A percentile compares a stretch with the other conserved stretches of the same genome.
These are phyloP conservation scores for Ilyonectria robusta DNA, from an alignment of 2,329 filamentous ascomycete species.

Conservation along the genomic window DNA sequence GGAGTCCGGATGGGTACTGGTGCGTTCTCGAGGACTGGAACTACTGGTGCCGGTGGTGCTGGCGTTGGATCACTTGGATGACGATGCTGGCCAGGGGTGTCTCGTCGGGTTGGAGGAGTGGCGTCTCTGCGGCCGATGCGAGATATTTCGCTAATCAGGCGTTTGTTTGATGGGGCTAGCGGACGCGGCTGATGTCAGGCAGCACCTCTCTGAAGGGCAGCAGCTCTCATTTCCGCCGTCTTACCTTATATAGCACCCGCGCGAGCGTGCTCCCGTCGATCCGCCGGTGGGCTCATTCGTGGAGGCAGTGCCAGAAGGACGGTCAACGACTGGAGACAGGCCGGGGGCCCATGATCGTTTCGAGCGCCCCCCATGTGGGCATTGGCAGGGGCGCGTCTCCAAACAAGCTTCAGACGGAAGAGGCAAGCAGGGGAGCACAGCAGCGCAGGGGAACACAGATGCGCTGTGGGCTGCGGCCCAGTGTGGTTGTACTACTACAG, in stretches of 20 bases:
- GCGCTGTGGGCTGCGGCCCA: not conserved
- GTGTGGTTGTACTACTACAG: not conserved
- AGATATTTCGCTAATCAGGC: slow-evolving; percentile 41
- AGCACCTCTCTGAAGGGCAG: slow-evolving; percentile 4
- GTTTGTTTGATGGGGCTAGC: slow-evolving; percentile 30
- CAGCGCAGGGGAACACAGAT: slow-evolving; percentile 36
- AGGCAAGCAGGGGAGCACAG: slow-evolving; percentile 34
- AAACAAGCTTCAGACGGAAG: slow-evolving; percentile 49
- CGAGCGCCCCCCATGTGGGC: slow-evolving; percentile 33
- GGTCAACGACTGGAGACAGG: slow-evolving; percentile 42
- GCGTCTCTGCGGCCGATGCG: slow-evolving; percentile 32
- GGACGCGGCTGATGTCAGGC: slow-evolving; percentile 33
- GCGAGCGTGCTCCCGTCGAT: slow-evolving; percentile 44
- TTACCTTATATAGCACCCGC: slow-evolving; percentile 26
- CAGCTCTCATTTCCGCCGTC: slow-evolving; percentile 35
- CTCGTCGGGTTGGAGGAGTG: slow-evolving; percentile 30
- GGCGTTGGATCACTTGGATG: slow-evolving; percentile 37
- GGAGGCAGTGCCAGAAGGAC: slow-evolving; percentile 48
- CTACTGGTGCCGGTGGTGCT: slow-evolving; percentile 18
- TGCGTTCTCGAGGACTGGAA: slow-evolving; percentile 13
- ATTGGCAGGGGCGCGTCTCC: slow-evolving; percentile 41
- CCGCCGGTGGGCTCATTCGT: slow-evolving; percentile 47
- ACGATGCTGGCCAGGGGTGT: slow-evolving; percentile 47
- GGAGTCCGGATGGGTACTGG: slow-evolving; percentile 42
- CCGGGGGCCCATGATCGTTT: slow-evolving; percentile 44